Evolutionary conservation across 495 filamentous ascomycete genomes (phyloP).

Genomic region (Pyrenula massariospora): DNA sequence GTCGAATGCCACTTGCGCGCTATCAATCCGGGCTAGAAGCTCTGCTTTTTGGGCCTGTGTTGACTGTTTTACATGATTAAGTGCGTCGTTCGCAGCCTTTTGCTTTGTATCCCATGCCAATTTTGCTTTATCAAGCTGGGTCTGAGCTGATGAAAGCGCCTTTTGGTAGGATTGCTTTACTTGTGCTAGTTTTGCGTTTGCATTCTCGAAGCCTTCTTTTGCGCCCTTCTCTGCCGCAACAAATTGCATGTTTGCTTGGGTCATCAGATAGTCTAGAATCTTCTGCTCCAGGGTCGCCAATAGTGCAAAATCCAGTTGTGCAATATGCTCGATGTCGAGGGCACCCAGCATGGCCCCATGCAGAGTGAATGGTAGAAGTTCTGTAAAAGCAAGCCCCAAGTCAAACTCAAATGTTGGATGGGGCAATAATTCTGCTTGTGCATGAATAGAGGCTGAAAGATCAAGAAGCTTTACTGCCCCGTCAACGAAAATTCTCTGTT

Average conservation of each 20-base stretch:
- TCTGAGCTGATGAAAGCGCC: not conserved
- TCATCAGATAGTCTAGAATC: not conserved
- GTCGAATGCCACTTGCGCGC: not conserved
- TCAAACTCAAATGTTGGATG: not conserved
- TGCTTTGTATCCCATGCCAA: not conserved
- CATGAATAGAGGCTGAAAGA: not conserved
- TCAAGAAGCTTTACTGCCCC: not conserved
- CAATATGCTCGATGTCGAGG: not conserved
- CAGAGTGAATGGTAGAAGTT: not conserved
- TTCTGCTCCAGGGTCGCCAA: not conserved
- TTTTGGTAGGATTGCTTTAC: not conserved
- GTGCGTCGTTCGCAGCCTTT: not conserved
- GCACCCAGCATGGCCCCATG: not conserved
- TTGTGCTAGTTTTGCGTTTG: not conserved
- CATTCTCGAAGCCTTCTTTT: not conserved
- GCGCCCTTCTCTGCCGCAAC: not conserved
- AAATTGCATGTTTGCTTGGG: not conserved
- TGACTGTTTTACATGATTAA: not conserved
- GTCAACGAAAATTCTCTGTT: not conserved
- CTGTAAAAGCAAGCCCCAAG: not conserved
- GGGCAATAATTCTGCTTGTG: not conserved
- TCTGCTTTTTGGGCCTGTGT: not conserved
- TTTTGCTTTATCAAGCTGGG: not conserved
- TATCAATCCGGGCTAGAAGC: not conserved
- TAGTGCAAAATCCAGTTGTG: not conserved